A percentile compares a stretch with the other conserved stretches of the same genome.
These are phyloP conservation scores for Chrysosporium keratinophilum DNA, from an alignment of 2,329 filamentous ascomycete genomes.

Conservation along the genomic window DNA sequence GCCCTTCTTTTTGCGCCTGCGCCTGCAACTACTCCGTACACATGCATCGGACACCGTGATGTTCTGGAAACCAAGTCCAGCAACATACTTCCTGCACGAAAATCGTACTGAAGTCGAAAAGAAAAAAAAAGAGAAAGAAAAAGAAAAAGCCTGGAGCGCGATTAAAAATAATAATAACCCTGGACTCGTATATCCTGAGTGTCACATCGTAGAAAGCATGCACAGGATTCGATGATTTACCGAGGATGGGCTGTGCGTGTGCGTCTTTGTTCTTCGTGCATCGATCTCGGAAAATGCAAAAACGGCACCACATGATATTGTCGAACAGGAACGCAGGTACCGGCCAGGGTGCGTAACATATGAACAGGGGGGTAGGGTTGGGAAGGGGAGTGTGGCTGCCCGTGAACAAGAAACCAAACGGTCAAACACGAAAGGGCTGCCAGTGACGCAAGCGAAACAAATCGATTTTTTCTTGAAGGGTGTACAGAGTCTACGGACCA, in stretches of 20 bases:
- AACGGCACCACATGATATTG: neutral
- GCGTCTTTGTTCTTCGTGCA: neutral
- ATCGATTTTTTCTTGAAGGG: neutral
- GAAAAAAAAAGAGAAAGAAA: neutral
- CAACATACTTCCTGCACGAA: too few species aligned
- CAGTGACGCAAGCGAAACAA: neutral
- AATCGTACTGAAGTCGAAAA: too few species aligned
- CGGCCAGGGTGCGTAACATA: slow-evolving; percentile 8
- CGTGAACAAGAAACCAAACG: neutral
- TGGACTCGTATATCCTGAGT: neutral
- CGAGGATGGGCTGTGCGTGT: neutral
- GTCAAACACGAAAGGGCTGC: neutral
- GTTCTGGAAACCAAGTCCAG: too few species aligned
- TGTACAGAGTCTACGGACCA: neutral
- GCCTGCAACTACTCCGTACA: too few species aligned
- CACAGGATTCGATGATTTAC: neutral
- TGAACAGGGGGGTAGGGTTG: neutral
- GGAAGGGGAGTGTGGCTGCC: neutral
- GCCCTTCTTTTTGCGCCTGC: too few species aligned
- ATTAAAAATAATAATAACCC: neutral
- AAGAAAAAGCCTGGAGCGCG: neutral
- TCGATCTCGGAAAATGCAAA: slow-evolving; percentile 10
- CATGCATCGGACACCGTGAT: too few species aligned
- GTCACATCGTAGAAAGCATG: neutral
- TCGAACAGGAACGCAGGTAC: slow-evolving; percentile 9